Evolutionary conservation across 2,329 filamentous ascomycete species (phyloP), one percentile per base, ranked within the genome.

Genomic region (Fusarium sulawesiense): DNA sequence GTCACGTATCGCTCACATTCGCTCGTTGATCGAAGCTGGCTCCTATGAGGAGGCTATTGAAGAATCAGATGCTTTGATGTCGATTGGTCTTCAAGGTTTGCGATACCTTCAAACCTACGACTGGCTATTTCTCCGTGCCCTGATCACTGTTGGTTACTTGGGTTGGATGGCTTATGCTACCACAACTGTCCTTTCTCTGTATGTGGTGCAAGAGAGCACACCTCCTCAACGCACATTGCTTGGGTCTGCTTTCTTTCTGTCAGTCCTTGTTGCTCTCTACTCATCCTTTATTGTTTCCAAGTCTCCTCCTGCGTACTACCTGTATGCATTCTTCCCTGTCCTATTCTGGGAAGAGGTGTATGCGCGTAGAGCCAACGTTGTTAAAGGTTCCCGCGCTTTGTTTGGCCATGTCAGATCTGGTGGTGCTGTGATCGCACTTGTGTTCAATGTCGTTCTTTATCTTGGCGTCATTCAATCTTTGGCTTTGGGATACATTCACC

Each of bases 51-150:
- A 93, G 72, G 93, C 95, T 3, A 97, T 98, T 73, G 84, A 89
- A 60, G 88, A 92, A 74, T 93, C 93, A 2, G 89, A 92, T 44
- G 87, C 89, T 29, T 84, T 99, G 16, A 92, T 98, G 64, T 87
- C 91, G 63, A 82, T 93, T 53, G 91, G 89, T 3, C 85, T 99
- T 2, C 88, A 93, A 66, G 96, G 96, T 10, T 83, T 99, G 64
- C 89, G 96, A 53, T 99, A 99, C 78, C 86, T 99, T 27, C 96
- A 99, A 80, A 99, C 94, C 0, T 99, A 99, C 76, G 96, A 99
- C 82, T 99, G 96, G 96, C 85, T 99, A 4, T 99, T 99, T 81
- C 83, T 99, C 37, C 88, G 96, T 64, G 92, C 93, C 3, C 85
- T 99, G 51, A 92, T 99, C 64, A 98, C 96, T 3, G 78, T 92